These are phyloP conservation scores for Raddia guianensis DNA, from an alignment of 176 grass and related monocot species.

Conservation along the genomic window DNA sequence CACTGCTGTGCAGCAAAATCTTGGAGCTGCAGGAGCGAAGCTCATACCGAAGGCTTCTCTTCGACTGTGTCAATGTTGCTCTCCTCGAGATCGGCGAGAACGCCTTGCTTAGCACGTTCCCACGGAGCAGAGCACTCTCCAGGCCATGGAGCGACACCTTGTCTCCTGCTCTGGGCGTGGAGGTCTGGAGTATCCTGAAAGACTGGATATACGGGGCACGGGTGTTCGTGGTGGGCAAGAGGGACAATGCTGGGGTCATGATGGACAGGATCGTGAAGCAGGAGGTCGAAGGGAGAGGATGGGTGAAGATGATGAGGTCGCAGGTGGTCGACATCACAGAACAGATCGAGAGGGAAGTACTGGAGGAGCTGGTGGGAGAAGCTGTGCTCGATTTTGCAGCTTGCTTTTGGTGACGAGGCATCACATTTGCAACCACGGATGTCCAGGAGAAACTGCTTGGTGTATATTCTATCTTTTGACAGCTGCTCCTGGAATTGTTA, in stretches of 20 bases:
- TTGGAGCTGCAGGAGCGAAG: constrained; percentile 57
- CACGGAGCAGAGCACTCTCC: constrained; percentile 44
- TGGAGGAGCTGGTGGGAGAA: constrained; percentile 74
- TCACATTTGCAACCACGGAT: not conserved
- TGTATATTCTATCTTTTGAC: not conserved
- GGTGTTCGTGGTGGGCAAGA: constrained; percentile 44
- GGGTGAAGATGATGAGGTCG: constrained; percentile 51
- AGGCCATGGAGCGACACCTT: constrained; percentile 25
- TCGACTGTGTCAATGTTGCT: constrained; percentile 79
- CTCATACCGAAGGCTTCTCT: constrained; percentile 66
- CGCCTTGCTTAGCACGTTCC: constrained; percentile 46
- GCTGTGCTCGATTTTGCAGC: constrained; percentile 52
- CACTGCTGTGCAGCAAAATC: constrained; percentile 59
- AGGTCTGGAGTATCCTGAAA: constrained; percentile 71
- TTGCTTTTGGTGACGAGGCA: constrained; percentile 33
- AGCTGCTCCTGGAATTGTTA: not conserved
- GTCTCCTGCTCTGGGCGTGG: constrained; percentile 37
- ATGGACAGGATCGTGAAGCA: constrained; percentile 62
- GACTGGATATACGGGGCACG: constrained; percentile 59
- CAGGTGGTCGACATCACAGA: constrained; percentile 65
- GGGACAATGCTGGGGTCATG: constrained; percentile 42
- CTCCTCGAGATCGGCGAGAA: constrained; percentile 66
- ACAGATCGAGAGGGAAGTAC: constrained; percentile 52
- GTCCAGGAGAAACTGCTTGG: not conserved
- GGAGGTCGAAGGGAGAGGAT: constrained; percentile 62